Percentiles rank a stretch among this genome's conserved stretches.
phyloP scores from a whole-genome alignment of 1,139 yeast genomes.

The Pichia sp. region DNA sequence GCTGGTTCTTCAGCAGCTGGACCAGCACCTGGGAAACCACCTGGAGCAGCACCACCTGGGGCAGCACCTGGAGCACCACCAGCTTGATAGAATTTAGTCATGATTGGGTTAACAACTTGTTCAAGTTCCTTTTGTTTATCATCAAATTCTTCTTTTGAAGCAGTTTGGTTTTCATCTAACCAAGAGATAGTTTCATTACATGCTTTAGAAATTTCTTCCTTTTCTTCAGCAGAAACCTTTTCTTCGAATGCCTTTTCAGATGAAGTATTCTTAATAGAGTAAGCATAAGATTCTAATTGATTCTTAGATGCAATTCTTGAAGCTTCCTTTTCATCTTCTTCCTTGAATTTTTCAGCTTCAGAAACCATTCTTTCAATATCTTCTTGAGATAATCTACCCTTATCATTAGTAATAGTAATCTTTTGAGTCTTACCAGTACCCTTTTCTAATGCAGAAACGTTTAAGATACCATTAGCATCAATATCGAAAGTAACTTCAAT shows the following conservation, averaged over 20 bases:
- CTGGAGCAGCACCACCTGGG: slow-evolving; percentile 39
- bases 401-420: slow-evolving; percentile 98
- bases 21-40: slow-evolving; percentile 39
- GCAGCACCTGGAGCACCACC: slow-evolving; percentile 45
- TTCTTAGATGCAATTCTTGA: slow-evolving; percentile 98
- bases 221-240: slow-evolving; percentile 38
- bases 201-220: slow-evolving; percentile 37
- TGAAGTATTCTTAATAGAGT: slow-evolving; percentile 90
- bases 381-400: slow-evolving; percentile 94
- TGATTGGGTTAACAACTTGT: slow-evolving; percentile 55
- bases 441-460: slow-evolving; percentile 98
- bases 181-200: slow-evolving; percentile 39
- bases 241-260: slow-evolving; percentile 53
- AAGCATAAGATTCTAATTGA: slow-evolving; percentile 95
- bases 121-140: slow-evolving; percentile 63
- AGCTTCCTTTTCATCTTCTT: slow-evolving; percentile 96
- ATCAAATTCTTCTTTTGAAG: slow-evolving; percentile 46
- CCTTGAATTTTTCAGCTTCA: slow-evolving; percentile 97
- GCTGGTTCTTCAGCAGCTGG: slow-evolving; percentile 32
- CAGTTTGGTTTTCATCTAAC: slow-evolving; percentile 45
- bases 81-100: slow-evolving; percentile 53
- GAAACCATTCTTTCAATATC: slow-evolving; percentile 96
- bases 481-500: slow-evolving; percentile 98
- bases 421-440: slow-evolving; percentile 98
- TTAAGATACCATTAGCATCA: slow-evolving; percentile 98